Evolutionary conservation across 2,329 filamentous ascomycete genomes (phyloP).

Genomic region (Colletotrichum trifolii): DNA sequence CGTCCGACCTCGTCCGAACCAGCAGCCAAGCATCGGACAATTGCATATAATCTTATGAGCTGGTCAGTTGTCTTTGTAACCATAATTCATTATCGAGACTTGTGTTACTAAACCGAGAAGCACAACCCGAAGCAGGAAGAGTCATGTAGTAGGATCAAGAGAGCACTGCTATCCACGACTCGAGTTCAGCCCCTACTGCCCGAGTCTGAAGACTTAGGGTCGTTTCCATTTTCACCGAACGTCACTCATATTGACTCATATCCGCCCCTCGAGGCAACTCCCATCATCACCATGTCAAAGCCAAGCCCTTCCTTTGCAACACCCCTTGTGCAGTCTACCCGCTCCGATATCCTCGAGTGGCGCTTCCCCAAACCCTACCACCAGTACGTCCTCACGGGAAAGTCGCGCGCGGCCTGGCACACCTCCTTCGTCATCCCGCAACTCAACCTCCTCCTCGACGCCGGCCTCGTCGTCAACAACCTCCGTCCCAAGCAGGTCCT

Average conservation of each 20-base stretch:
- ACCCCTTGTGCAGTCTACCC: slow-evolving; percentile 55
- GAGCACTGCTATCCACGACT: too few species aligned
- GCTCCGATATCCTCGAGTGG: slow-evolving; percentile 59
- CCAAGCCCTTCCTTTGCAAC: slow-evolving; percentile 49
- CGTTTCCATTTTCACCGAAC: too few species aligned
- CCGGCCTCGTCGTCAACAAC: slow-evolving; percentile 58
- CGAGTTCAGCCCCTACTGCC: too few species aligned
- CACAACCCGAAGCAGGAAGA: too few species aligned
- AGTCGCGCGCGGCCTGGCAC: slow-evolving; percentile 62
- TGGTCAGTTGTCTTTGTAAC: too few species aligned
- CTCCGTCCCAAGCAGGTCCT: slow-evolving; percentile 60
- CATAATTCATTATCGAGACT: too few species aligned
- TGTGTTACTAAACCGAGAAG: too few species aligned
- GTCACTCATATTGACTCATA: too few species aligned
- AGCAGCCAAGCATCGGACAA: too few species aligned
- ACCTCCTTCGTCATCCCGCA: slow-evolving; percentile 62
- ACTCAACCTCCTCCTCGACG: slow-evolving; percentile 61
- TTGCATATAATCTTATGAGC: too few species aligned
- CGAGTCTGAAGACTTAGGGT: too few species aligned
- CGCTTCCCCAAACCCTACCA: slow-evolving; percentile 55
- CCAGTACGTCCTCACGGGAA: slow-evolving; percentile 56
- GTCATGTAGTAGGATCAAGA: too few species aligned
- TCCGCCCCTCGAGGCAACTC: background rate
- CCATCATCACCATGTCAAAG: background rate
- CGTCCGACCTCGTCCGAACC: background rate